Percentiles rank a stretch among this genome's conserved stretches.
These are phyloP conservation scores for Colletotrichum spaethianum DNA, from an alignment of 2,329 filamentous ascomycete species.

Conservation along the genomic window DNA sequence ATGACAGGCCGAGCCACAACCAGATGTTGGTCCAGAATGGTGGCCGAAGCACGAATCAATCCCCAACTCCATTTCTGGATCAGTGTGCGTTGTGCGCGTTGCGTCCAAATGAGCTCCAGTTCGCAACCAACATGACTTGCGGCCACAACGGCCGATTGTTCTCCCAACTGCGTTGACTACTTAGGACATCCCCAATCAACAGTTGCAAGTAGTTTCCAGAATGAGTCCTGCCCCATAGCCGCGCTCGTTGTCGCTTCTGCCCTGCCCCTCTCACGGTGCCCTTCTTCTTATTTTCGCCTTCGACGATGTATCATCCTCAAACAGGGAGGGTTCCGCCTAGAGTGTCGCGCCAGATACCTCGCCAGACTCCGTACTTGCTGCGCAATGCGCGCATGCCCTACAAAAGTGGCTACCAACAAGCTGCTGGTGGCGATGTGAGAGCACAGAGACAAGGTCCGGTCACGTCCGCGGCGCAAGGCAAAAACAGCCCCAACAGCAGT, in stretches of 20 bases:
- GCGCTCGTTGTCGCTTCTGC: conserved; percentile 1
- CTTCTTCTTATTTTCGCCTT: not conserved
- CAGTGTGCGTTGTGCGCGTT: not conserved
- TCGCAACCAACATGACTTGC: not conserved
- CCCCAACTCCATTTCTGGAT: not conserved
- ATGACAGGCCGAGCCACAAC: not conserved
- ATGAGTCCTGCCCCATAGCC: not conserved
- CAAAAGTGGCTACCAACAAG: conserved; percentile 1
- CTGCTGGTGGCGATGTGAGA: not conserved
- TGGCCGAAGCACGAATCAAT: not conserved
- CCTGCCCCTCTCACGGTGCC: not conserved
- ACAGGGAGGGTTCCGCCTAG: not conserved
- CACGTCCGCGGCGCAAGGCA: not conserved
- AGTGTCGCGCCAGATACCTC: not conserved
- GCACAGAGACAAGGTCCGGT: not conserved
- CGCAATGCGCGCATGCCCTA: not conserved
- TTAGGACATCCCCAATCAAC: not conserved
- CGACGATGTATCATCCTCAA: conserved; percentile 3
- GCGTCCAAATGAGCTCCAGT: not conserved
- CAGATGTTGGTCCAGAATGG: not conserved
- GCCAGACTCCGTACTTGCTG: not conserved
- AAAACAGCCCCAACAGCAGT: not conserved
- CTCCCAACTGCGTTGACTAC: not conserved
- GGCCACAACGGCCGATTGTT: not conserved
- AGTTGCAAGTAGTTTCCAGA: not conserved